These are phyloP conservation scores for Aspergillus conjunctus DNA, from an alignment of 495 filamentous ascomycete species.

Conservation along the genomic window DNA sequence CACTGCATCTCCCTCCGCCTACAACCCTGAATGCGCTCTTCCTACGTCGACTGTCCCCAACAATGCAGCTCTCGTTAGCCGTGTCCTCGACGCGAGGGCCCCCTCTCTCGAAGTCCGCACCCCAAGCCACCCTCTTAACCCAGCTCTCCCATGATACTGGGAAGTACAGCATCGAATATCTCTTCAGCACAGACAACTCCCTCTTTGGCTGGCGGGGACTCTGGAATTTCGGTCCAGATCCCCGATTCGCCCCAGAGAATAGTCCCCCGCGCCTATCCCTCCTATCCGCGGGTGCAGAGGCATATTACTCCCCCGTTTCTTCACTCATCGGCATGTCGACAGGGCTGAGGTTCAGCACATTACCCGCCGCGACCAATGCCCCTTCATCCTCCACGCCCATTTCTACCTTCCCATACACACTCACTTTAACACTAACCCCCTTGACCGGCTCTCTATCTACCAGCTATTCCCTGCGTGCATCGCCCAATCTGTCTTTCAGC, in stretches of 20 bases:
- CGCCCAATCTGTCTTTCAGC: constrained; percentile 77
- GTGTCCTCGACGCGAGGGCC: constrained; percentile 74
- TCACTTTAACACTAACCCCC: constrained; percentile 87
- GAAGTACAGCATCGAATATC: constrained; percentile 85
- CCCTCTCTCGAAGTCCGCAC: constrained; percentile 46
- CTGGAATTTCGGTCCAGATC: constrained; percentile 91
- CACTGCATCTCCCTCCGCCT: constrained; percentile 76
- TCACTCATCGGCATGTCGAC: constrained; percentile 83
- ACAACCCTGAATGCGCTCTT: constrained; percentile 87
- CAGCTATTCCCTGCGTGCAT: constrained; percentile 86
- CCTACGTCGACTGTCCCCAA: constrained; percentile 76
- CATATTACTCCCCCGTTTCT: constrained; percentile 92
- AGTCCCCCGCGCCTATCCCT: constrained; percentile 37
- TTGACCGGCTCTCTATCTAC: constrained; percentile 89
- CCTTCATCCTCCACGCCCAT: constrained; percentile 37
- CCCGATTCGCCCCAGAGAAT: constrained; percentile 42
- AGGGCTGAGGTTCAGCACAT: constrained; percentile 84
- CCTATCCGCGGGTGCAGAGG: constrained; percentile 83
- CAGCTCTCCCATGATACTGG: constrained; percentile 85
- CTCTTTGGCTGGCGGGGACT: constrained; percentile 84
- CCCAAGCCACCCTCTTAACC: constrained; percentile 60
- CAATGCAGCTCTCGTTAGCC: constrained; percentile 74
- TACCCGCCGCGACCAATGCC: constrained; percentile 77
- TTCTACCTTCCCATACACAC: constrained; percentile 77
- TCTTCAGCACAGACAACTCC: constrained; percentile 90